Percentiles rank a stretch among this genome's conserved stretches.
Evolutionary conservation across 75 land plant species (phyloP).

Genomic region (Selaginella tamariscina): DNA sequence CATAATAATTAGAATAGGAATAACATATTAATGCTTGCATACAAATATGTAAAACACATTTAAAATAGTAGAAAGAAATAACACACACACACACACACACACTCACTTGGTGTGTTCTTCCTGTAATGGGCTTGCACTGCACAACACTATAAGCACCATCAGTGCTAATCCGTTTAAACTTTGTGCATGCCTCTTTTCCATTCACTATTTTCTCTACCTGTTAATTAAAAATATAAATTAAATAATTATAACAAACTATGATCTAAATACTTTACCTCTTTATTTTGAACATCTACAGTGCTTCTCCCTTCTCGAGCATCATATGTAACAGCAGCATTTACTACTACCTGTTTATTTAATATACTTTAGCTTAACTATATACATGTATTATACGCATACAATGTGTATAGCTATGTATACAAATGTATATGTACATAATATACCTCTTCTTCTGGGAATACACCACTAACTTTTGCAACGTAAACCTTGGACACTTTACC

Average conservation of each 20-base stretch:
- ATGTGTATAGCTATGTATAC: too few species aligned
- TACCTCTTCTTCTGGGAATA: constrained; percentile 89
- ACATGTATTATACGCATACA: too few species aligned
- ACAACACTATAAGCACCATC: constrained; percentile 72
- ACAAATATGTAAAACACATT: background rate
- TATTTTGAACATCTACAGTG: constrained; percentile 54
- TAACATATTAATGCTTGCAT: background rate
- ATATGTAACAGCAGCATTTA: constrained; percentile 53
- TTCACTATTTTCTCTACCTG: constrained; percentile 9
- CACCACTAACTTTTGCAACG: constrained; percentile 78
- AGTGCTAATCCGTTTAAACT: constrained; percentile 60
- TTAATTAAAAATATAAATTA: background rate
- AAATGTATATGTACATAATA: background rate
- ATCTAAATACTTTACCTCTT: too few species aligned
- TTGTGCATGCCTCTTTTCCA: constrained; percentile 77
- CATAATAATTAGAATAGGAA: too few species aligned
- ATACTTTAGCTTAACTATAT: too few species aligned
- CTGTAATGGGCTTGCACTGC: constrained; percentile 69
- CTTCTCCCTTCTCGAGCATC: constrained; percentile 87
- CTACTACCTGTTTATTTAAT: too few species aligned
- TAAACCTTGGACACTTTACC: constrained; percentile 69
- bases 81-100: background rate
- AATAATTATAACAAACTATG: background rate
- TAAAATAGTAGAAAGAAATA: background rate
- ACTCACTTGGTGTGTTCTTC: constrained; percentile 87